A percentile compares a stretch with the other conserved stretches of the same genome.
Evolutionary conservation across 129 eudicot genomes (phyloP).

Genomic region (Artemisia annua): DNA sequence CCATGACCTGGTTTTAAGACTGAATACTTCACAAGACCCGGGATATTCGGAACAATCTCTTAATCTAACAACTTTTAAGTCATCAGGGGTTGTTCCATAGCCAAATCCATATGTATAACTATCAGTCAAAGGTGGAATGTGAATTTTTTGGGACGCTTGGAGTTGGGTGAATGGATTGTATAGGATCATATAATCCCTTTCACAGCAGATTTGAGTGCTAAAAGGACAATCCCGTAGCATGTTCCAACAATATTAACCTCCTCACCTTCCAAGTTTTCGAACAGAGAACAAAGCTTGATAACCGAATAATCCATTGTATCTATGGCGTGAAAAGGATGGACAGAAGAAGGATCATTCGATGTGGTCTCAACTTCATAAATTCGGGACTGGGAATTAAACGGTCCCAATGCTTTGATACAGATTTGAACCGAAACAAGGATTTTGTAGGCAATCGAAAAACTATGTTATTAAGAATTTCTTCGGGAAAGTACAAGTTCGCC

Average conservation of each 20-base stretch:
- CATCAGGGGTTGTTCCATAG: slow-evolving; percentile 2
- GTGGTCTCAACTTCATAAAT: not conserved
- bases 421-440: not conserved
- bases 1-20: slow-evolving; percentile 7
- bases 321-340: not conserved
- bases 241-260: slow-evolving; percentile 3
- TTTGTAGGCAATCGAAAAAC: not conserved
- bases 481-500: slow-evolving; percentile 26
- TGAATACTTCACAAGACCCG: slow-evolving; percentile 5
- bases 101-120: slow-evolving; percentile 13
- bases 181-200: not conserved
- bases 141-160: slow-evolving; percentile 8
- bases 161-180: slow-evolving; percentile 7
- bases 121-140: not conserved
- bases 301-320: not conserved
- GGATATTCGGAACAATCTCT: no score
- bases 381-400: not conserved
- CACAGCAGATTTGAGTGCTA: not conserved
- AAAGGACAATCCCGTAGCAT: slow-evolving; percentile 6
- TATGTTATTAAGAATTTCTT: slow-evolving; percentile 24
- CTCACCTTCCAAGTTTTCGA: not conserved
- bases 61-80: slow-evolving; percentile 11
- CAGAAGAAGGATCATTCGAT: slow-evolving; percentile 15
- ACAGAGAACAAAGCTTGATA: not conserved
- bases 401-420: not conserved